These are phyloP conservation scores for Zelopaecilomyces penicillatus DNA, from an alignment of 2,329 filamentous ascomycete species.

Conservation along the genomic window DNA sequence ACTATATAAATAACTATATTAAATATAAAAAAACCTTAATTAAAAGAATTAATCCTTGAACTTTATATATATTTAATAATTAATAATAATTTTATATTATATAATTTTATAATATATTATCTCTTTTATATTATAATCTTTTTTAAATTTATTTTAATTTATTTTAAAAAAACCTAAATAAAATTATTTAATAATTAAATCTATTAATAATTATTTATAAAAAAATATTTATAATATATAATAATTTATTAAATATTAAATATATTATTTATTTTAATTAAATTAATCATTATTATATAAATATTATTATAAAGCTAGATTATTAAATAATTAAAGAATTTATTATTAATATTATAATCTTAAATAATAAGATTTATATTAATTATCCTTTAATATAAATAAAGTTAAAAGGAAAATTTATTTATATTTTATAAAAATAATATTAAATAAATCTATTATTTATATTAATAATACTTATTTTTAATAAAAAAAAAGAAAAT, in stretches of 20 bases:
- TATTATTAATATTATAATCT: no score
- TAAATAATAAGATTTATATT: no score
- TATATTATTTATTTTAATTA: background rate
- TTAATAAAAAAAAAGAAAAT: background rate
- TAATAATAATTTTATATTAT: background rate
- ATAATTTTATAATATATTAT: background rate
- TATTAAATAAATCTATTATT: constrained; percentile 2
- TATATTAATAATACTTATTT: background rate
- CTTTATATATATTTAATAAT: background rate
- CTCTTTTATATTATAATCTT: background rate
- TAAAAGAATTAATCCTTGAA: background rate
- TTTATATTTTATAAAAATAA: background rate
- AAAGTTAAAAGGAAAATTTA: background rate
- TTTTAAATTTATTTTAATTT: background rate
- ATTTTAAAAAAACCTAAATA: background rate
- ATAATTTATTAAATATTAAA: background rate
- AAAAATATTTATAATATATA: background rate
- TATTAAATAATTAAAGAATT: background rate
- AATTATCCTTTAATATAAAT: no score
- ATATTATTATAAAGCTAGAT: background rate
- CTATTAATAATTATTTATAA: background rate
- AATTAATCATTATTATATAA: background rate
- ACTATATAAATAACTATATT: background rate
- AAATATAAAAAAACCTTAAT: background rate
- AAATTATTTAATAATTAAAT: background rate